Base-by-base conservation (phyloP, 495 filamentous ascomycete genomes). In the Hypoxylon subgilvum region DNA sequence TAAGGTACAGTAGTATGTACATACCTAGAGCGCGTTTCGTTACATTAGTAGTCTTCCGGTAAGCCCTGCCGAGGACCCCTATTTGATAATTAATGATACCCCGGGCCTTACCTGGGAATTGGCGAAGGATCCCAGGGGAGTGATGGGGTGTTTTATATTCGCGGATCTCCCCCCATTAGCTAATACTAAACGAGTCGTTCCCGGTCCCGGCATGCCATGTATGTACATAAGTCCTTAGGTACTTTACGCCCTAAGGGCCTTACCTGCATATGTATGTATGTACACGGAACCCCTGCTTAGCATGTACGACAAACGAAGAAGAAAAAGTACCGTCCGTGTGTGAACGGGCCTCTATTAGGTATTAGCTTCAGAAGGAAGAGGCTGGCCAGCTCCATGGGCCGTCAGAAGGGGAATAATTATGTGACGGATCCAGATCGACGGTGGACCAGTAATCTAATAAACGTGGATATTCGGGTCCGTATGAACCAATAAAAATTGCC, bases 381-480 rank as follows among this genome's bases (percentile, higher is more conserved):
- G 23, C 23, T 8, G 23, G 23, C 23, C 3, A 27, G 23, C 4
- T 8, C 23, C 23, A n/a, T n/a, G n/a, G n/a, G n/a, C 23, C 23
- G 23, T 27, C 23, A 45, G 14, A 31, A 17, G 23, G 30, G 45
- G 46, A 46, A 47, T 47, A 47, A 23, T 43, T 4, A 51, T 25
- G 36, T 47, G 38, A 49, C 54, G 49, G 53, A 50, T 64, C 53
- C 61, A 64, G 54, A 59, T 64, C 53, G 48, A 64, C 54, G 14
- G 54, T 58, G 61, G 61, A 34, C 61, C 49, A 59, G 61, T 64
- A 64, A 64, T 64, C 54, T 64, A 64, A 64, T 64, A 59, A 64
- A 64, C 61, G 61, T 64, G 61, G 61, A 34, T 51, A 44, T 4
- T 53, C 31, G 43, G 39, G 23, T 59, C 25, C 19, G 39, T 2